Conservation (phyloP, 2,329 filamentous ascomycete species). For the Cordyceps fumosorosea region DNA sequence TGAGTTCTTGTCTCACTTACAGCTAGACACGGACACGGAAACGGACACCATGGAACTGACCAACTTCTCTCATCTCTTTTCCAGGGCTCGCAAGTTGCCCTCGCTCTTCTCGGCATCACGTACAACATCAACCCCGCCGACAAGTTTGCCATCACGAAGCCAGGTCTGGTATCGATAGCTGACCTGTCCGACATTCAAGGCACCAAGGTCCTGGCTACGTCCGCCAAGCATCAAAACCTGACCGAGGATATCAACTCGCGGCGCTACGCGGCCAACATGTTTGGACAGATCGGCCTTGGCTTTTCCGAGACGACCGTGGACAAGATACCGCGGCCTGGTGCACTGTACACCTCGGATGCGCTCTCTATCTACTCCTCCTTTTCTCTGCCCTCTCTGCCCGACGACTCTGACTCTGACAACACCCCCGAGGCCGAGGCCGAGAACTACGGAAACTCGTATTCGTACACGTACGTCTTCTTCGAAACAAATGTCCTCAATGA, state of each 20-base stretch:
- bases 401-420: not conserved
- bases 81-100: slow-evolving; percentile 34
- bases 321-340: slow-evolving; percentile 23
- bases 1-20: not conserved
- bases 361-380: slow-evolving; percentile 28
- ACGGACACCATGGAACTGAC: not conserved
- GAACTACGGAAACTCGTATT: slow-evolving; percentile 16
- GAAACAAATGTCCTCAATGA: slow-evolving; percentile 10
- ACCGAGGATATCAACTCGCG: slow-evolving; percentile 13
- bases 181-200: slow-evolving; percentile 30
- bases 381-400: no score
- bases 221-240: slow-evolving; percentile 28
- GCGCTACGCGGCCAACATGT: slow-evolving; percentile 18
- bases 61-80: not conserved
- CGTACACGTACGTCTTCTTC: not conserved
- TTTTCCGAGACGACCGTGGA: slow-evolving; percentile 18
- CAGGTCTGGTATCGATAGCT: slow-evolving; percentile 30
- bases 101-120: slow-evolving; percentile 36
- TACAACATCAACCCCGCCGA: slow-evolving; percentile 36
- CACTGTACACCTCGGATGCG: slow-evolving; percentile 24
- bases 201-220: slow-evolving; percentile 26
- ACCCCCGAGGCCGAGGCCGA: not conserved
- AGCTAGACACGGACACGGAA: no score
- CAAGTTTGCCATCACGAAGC: slow-evolving; percentile 23
- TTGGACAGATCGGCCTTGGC: slow-evolving; percentile 31